Conservation (phyloP, 2,329 filamentous ascomycete species). For the Leptoxyphium fumago region DNA sequence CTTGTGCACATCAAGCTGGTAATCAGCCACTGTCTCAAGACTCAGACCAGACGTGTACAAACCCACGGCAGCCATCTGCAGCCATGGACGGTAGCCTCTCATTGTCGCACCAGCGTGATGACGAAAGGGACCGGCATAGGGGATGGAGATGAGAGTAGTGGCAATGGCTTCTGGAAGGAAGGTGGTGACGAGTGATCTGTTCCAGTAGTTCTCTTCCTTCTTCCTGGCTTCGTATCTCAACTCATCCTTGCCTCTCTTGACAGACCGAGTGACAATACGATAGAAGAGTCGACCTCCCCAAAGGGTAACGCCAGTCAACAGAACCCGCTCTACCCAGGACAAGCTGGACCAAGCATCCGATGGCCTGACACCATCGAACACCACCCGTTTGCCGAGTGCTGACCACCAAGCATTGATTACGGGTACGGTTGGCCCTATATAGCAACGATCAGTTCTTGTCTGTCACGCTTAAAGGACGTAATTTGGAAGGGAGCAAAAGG, state of each 20-base stretch:
- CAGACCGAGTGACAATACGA: conserved; percentile 35
- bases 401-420: conserved; percentile 47
- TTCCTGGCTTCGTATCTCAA: conserved; percentile 40
- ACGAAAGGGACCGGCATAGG: conserved; percentile 41
- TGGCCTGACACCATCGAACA: conserved; percentile 31
- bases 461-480: not conserved
- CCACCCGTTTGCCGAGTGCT: conserved; percentile 38
- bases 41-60: conserved; percentile 43
- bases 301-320: conserved; percentile 41
- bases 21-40: conserved; percentile 42
- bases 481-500: not conserved
- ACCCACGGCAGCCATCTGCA: conserved; percentile 26
- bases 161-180: conserved; percentile 45
- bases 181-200: conserved; percentile 36
- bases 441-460: conserved; percentile 10
- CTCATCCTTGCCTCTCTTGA: conserved; percentile 40
- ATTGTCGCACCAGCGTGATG: conserved; percentile 7
- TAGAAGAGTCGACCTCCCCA: conserved; percentile 45
- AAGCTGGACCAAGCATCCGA: conserved; percentile 33
- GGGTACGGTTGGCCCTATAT: conserved; percentile 9
- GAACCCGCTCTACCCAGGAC: conserved; percentile 39
- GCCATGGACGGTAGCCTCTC: conserved; percentile 5
- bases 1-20: conserved; percentile 39
- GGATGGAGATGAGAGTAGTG: conserved; percentile 41
- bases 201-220: conserved; percentile 42